A percentile compares a stretch with the other conserved stretches of the same genome.
These are phyloP conservation scores for Lodderomyces jiufengensis DNA, from an alignment of 1,139 yeast species.

Conservation along the genomic window DNA sequence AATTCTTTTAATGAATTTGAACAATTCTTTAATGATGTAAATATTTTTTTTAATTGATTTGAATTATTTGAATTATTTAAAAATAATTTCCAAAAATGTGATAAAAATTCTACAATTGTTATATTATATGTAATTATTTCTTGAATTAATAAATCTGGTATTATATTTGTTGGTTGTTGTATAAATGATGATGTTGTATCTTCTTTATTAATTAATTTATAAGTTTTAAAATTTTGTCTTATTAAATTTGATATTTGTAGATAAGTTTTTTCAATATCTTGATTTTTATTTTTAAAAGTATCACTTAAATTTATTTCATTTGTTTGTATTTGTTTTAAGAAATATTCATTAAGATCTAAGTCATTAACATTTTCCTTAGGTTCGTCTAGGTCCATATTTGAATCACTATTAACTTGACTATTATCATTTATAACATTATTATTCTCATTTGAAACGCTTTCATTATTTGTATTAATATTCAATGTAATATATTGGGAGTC, in stretches of 20 bases:
- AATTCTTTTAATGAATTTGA: conserved; percentile 23
- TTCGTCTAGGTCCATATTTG: conserved; percentile 13
- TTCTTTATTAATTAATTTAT: conserved; percentile 16
- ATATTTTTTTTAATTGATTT: conserved; percentile 36
- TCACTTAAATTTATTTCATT: conserved; percentile 35
- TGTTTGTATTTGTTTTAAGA: conserved; percentile 20
- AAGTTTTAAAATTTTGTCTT: conserved; percentile 48
- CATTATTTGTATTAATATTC: conserved; percentile 41
- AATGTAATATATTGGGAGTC: conserved; percentile 56
- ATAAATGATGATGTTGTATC: conserved; percentile 1
- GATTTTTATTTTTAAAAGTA: conserved; percentile 30
- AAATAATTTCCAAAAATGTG: conserved; percentile 44
- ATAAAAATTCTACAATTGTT: conserved; percentile 40
- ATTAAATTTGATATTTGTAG: conserved; percentile 49
- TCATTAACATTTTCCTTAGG: not conserved
- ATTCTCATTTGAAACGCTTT: conserved; percentile 5
- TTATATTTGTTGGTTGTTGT: conserved; percentile 17
- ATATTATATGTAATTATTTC: conserved; percentile 38
- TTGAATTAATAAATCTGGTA: conserved; percentile 27
- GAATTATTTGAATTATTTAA: conserved; percentile 34
- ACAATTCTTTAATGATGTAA: conserved; percentile 34
- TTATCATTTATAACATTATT: conserved; percentile 2
- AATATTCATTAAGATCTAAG: conserved; percentile 21
- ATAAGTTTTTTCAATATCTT: conserved; percentile 47
- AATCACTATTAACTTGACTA: not conserved